These are phyloP conservation scores for Pythium phragmitis DNA, from an alignment of 352 stramenopile genomes.

Conservation along the genomic window DNA sequence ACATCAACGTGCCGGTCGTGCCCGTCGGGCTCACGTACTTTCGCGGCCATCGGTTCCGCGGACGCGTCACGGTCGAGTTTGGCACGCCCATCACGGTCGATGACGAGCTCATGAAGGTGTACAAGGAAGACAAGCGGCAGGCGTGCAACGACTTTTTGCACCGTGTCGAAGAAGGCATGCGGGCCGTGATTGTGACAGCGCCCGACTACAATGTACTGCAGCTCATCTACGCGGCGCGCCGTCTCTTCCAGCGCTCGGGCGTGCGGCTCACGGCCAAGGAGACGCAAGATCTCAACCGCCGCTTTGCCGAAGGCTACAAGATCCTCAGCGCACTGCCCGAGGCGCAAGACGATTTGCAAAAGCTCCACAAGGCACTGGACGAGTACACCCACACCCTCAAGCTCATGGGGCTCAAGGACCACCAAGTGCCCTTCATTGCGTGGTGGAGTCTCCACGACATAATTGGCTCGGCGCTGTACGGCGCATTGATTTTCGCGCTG, in stretches of 20 bases:
- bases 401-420: conserved; percentile 88
- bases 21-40: conserved; percentile 99
- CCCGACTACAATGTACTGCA: conserved; percentile 97
- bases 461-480: conserved; percentile 86
- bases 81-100: conserved; percentile 89
- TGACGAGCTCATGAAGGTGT: conserved; percentile 86
- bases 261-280: conserved; percentile 85
- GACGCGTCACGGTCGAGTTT: conserved; percentile 96
- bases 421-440: conserved; percentile 88
- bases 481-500: conserved; percentile 82
- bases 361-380: conserved; percentile 75
- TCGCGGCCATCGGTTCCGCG: conserved; percentile 94
- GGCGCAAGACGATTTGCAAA: conserved; percentile 54
- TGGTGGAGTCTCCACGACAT: conserved; percentile 89
- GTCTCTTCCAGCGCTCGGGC: conserved; percentile 92
- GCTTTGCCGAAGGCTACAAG: conserved; percentile 91
- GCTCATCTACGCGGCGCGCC: conserved; percentile 93
- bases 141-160: conserved; percentile 85
- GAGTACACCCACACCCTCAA: conserved; percentile 85
- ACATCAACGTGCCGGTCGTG: conserved; percentile 95
- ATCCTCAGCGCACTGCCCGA: conserved; percentile 69
- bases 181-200: conserved; percentile 95
- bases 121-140: conserved; percentile 79
- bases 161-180: conserved; percentile 80
- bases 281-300: conserved; percentile 90